These are phyloP conservation scores for Populus alba DNA, from an alignment of 345 rosid genomes.

Conservation along the genomic window DNA sequence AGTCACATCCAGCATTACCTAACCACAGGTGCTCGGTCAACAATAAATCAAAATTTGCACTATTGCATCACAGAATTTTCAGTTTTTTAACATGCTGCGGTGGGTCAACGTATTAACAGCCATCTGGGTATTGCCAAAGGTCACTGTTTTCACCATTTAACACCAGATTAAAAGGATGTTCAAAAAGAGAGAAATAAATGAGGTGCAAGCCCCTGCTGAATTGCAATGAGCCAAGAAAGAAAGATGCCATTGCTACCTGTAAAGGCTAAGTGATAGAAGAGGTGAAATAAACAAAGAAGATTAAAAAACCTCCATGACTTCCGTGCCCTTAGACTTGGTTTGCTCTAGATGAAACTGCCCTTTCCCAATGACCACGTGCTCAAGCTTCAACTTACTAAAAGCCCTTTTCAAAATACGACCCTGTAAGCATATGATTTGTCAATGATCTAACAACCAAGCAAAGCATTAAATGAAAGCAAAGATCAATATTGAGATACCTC, in stretches of 20 bases:
- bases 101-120: background rate
- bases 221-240: background rate
- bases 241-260: background rate
- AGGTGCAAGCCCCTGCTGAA: background rate
- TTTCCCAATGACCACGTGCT: conserved; percentile 90
- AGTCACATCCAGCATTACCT: background rate
- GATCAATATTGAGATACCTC: conserved; percentile 49
- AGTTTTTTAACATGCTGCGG: background rate
- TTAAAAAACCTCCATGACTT: conserved; percentile 46
- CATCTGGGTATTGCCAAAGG: background rate
- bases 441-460: conserved; percentile 9
- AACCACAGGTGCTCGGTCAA: background rate
- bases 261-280: background rate
- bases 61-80: background rate
- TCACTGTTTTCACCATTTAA: background rate
- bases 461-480: background rate
- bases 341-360: conserved; percentile 94
- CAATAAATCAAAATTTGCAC: background rate
- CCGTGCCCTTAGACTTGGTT: conserved; percentile 26
- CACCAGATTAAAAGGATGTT: background rate
- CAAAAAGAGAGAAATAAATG: background rate
- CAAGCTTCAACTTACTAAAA: conserved; percentile 84
- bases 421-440: conserved; percentile 35
- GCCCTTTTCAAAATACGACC: conserved; percentile 92
- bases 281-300: background rate